Evolutionary conservation across 106 monocot genomes (phyloP).

Genomic region (Triglochin maritima): DNA sequence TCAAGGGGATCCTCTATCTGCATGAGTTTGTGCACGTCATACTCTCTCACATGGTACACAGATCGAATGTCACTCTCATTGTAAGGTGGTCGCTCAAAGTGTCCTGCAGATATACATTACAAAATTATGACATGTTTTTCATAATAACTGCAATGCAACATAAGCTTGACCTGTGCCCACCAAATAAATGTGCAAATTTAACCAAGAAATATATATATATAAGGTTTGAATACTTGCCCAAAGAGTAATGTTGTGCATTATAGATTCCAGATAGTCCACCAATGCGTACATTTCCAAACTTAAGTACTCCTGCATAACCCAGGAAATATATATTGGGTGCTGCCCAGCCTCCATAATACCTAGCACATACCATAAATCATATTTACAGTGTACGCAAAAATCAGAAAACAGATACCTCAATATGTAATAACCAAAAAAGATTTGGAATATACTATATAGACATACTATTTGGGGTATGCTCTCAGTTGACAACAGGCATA

Average conservation of each 20-base stretch:
- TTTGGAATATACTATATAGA: no score
- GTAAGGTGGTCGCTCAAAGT: slow-evolving; percentile 87
- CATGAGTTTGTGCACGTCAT: slow-evolving; percentile 92
- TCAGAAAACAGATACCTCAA: no score
- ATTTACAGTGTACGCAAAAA: background rate
- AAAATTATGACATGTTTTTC: no score
- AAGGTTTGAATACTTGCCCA: slow-evolving; percentile 38
- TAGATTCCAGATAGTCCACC: slow-evolving; percentile 92
- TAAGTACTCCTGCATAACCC: slow-evolving; percentile 74
- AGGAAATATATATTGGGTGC: slow-evolving; percentile 73
- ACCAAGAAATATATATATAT: background rate
- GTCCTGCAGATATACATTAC: slow-evolving; percentile 34
- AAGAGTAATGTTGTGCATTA: slow-evolving; percentile 41
- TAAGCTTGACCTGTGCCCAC: no score
- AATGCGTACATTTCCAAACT: slow-evolving; percentile 88
- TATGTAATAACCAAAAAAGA: no score
- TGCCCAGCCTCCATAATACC: slow-evolving; percentile 81
- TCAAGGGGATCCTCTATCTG: slow-evolving; percentile 81
- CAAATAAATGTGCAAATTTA: background rate
- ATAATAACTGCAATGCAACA: no score
- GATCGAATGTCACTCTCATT: slow-evolving; percentile 68
- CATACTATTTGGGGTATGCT: no score
- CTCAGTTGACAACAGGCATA: no score
- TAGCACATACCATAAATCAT: slow-evolving; percentile 12
- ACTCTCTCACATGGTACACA: slow-evolving; percentile 86